Percentiles rank a stretch among this genome's conserved stretches.
Evolutionary conservation across 768 basidiomycete genomes (phyloP).

Genomic region (Auricularia auricula-judae): DNA sequence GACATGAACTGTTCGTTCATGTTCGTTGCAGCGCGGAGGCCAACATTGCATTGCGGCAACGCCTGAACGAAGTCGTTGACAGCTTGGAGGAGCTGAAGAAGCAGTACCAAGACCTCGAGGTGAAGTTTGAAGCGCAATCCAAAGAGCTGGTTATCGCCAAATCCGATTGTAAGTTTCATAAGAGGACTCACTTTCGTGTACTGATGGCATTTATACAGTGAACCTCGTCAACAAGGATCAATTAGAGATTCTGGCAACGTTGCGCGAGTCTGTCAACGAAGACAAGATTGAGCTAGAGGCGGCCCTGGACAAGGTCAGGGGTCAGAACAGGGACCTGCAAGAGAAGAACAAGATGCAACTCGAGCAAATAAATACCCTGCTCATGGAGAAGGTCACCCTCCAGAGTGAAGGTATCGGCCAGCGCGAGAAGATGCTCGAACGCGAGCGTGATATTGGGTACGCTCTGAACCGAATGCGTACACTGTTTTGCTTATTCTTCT

Average conservation of each 20-base stretch:
- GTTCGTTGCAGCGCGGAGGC: constrained; percentile 47
- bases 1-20: constrained; percentile 17
- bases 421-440: constrained; percentile 74
- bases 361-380: constrained; percentile 73
- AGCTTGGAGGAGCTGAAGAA: constrained; percentile 63
- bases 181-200: constrained; percentile 2
- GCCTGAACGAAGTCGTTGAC: constrained; percentile 79
- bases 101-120: constrained; percentile 58
- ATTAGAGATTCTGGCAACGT: constrained; percentile 72
- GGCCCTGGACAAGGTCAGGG: constrained; percentile 52
- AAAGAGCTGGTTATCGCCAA: constrained; percentile 74
- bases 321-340: constrained; percentile 55
- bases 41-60: constrained; percentile 77
- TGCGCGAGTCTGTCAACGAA: constrained; percentile 81
- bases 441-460: constrained; percentile 79
- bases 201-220: constrained; percentile 35
- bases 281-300: constrained; percentile 70
- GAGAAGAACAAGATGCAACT: constrained; percentile 88
- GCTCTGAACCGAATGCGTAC: constrained; percentile 9
- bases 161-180: constrained; percentile 52
- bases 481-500: neutral
- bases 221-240: constrained; percentile 90
- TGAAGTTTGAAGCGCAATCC: constrained; percentile 47
- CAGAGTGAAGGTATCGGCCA: constrained; percentile 88
- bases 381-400: constrained; percentile 83